Conservation (phyloP, 2,329 filamentous ascomycete genomes). For the Cladosporium sp. region DNA sequence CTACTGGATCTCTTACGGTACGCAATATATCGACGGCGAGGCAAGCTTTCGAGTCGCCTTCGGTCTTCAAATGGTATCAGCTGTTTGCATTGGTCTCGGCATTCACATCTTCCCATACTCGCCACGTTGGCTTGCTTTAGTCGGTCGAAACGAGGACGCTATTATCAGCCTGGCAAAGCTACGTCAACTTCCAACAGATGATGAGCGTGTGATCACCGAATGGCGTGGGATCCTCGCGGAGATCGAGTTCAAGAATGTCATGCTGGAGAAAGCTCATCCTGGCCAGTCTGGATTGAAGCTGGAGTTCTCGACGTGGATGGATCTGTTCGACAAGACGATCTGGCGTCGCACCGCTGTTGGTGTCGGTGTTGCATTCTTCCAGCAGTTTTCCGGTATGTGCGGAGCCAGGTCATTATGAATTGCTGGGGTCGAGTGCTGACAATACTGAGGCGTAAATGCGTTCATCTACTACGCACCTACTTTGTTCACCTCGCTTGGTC, state of each 20-base stretch:
- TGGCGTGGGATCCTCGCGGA: slow-evolving; percentile 50
- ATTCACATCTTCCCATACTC: slow-evolving; percentile 26
- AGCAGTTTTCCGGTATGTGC: no score
- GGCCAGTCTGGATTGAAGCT: slow-evolving; percentile 32
- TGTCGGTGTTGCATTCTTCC: background rate
- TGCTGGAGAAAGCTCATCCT: slow-evolving; percentile 18
- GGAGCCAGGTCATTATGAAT: background rate
- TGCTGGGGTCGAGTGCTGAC: no score
- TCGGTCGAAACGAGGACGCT: slow-evolving; percentile 19
- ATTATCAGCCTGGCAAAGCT: slow-evolving; percentile 18
- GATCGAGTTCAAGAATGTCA: slow-evolving; percentile 45
- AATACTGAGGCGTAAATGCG: slow-evolving; percentile 24
- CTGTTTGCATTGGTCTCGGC: slow-evolving; percentile 18
- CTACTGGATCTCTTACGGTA: slow-evolving; percentile 51
- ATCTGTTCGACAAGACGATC: slow-evolving; percentile 41
- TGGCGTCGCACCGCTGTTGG: background rate
- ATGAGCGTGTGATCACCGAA: slow-evolving; percentile 48
- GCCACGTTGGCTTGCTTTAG: slow-evolving; percentile 23
- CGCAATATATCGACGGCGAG: slow-evolving; percentile 42
- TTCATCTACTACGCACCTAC: slow-evolving; percentile 45
- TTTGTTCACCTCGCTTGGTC: slow-evolving; percentile 36
- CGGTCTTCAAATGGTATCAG: slow-evolving; percentile 40
- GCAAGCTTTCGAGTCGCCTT: slow-evolving; percentile 47
- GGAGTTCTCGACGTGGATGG: slow-evolving; percentile 40
- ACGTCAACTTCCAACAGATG: slow-evolving; percentile 37